phyloP scores from a whole-genome alignment of 1,139 yeast species.

The Candida sojae region DNA sequence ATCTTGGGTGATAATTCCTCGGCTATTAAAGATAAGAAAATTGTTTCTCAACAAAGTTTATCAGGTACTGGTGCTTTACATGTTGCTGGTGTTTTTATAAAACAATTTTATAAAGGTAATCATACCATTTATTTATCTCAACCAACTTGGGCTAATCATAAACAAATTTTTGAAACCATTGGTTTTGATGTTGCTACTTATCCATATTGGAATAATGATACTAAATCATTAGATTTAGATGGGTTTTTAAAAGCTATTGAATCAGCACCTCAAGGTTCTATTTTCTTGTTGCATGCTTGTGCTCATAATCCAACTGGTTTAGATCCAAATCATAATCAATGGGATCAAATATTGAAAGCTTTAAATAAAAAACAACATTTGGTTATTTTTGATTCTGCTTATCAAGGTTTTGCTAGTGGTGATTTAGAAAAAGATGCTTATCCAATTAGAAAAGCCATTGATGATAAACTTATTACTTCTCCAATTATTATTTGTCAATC shows the following conservation, averaged over 20 bases:
- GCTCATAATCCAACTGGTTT: constrained; percentile 56
- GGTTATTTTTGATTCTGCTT: constrained; percentile 49
- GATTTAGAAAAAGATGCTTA: constrained; percentile 80
- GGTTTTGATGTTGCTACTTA: constrained; percentile 68
- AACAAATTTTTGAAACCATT: constrained; percentile 69
- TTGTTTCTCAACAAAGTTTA: constrained; percentile 80
- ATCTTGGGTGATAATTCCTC: constrained; percentile 68
- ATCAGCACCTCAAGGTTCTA: constrained; percentile 73
- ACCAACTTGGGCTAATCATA: constrained; percentile 98
- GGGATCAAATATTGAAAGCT: constrained; percentile 44
- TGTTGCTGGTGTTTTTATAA: constrained; percentile 76
- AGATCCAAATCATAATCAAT: constrained; percentile 47
- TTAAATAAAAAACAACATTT: constrained; percentile 39
- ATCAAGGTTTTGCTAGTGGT: constrained; percentile 60
- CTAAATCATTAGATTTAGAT: constrained; percentile 62
- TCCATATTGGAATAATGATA: constrained; percentile 72
- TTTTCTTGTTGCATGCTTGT: constrained; percentile 58
- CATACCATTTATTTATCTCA: constrained; percentile 69
- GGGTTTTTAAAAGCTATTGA: constrained; percentile 71
- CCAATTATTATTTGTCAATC: constrained; percentile 86
- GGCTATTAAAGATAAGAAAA: constrained; percentile 53
- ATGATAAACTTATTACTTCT: constrained; percentile 35
- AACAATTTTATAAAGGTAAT: constrained; percentile 50
- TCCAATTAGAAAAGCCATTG: constrained; percentile 82
- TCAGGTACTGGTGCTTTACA: constrained; percentile 98